Evolutionary conservation across 2,329 filamentous ascomycete genomes (phyloP).

Genomic region (Venturiaceae sp.): DNA sequence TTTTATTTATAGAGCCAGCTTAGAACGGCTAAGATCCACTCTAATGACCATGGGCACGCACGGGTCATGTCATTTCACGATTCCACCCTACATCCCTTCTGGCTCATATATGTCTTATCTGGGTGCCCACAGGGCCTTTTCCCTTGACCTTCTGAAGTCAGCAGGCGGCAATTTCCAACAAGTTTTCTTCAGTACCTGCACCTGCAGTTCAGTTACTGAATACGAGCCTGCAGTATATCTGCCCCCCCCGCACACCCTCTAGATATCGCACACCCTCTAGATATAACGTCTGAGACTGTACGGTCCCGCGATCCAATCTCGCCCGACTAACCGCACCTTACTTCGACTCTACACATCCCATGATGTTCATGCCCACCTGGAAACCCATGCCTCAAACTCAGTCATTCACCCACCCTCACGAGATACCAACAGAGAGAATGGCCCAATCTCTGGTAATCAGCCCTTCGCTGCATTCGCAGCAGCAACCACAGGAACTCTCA

Average conservation of each 20-base stretch:
- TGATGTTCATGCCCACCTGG: not conserved
- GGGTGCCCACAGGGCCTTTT: too few species aligned
- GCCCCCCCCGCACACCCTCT: not conserved
- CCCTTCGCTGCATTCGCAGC: slow-evolving; percentile 18
- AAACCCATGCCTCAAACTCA: slow-evolving; percentile 5
- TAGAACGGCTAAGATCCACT: too few species aligned
- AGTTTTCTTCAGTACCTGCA: not conserved
- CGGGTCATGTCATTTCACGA: too few species aligned
- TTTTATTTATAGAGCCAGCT: too few species aligned
- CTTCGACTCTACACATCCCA: not conserved
- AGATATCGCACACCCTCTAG: too few species aligned
- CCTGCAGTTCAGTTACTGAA: not conserved
- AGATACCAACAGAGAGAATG: slow-evolving; percentile 22
- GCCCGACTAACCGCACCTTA: too few species aligned
- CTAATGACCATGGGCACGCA: too few species aligned
- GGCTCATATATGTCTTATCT: too few species aligned
- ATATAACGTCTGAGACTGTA: not conserved
- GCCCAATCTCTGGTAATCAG: slow-evolving; percentile 35
- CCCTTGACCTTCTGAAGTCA: too few species aligned
- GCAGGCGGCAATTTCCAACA: too few species aligned
- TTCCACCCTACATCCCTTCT: too few species aligned
- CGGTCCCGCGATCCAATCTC: not conserved
- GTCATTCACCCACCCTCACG: slow-evolving; percentile 2
- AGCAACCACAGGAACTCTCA: slow-evolving; percentile 9
- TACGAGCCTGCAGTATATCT: not conserved